Evolutionary conservation across 2,329 filamentous ascomycete species (phyloP).

Genomic region (Talaromyces funiculosus): DNA sequence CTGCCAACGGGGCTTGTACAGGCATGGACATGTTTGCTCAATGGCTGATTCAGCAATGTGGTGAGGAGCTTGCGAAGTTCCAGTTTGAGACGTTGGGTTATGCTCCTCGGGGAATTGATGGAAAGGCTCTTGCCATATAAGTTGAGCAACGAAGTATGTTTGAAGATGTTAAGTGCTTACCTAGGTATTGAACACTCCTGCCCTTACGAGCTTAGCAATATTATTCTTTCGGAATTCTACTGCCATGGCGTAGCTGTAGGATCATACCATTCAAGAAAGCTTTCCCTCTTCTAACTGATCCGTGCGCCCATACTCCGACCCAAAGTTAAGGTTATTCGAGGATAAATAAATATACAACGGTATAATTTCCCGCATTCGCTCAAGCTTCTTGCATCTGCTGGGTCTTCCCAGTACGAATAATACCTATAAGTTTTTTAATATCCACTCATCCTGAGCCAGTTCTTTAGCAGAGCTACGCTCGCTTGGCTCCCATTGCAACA

Average conservation of each 20-base stretch:
- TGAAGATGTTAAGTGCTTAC: neutral
- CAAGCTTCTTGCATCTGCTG: neutral
- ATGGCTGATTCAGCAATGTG: conserved; percentile 9
- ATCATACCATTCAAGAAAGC: too few relatives aligned
- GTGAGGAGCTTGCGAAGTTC: neutral
- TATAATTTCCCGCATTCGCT: neutral
- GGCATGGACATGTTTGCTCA: conserved; percentile 15
- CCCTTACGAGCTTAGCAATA: neutral
- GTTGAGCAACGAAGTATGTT: neutral
- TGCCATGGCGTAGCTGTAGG: too few relatives aligned
- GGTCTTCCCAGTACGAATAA: neutral
- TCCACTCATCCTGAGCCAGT: conserved; percentile 26
- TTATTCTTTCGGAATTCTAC: too few relatives aligned
- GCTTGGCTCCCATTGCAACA: conserved; percentile 8
- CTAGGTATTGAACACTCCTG: neutral
- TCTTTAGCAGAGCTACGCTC: conserved; percentile 26
- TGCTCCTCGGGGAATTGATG: conserved; percentile 5
- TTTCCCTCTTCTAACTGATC: too few relatives aligned
- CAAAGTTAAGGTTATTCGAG: neutral
- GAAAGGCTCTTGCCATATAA: neutral
- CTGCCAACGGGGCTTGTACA: conserved; percentile 2
- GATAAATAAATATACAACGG: neutral
- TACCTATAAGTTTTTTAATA: conserved; percentile 5
- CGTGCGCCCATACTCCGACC: too few relatives aligned
- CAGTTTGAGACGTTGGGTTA: neutral